Evolutionary conservation across 108 stramenopile species (phyloP).

Genomic region (Skeletonema marinoi): DNA sequence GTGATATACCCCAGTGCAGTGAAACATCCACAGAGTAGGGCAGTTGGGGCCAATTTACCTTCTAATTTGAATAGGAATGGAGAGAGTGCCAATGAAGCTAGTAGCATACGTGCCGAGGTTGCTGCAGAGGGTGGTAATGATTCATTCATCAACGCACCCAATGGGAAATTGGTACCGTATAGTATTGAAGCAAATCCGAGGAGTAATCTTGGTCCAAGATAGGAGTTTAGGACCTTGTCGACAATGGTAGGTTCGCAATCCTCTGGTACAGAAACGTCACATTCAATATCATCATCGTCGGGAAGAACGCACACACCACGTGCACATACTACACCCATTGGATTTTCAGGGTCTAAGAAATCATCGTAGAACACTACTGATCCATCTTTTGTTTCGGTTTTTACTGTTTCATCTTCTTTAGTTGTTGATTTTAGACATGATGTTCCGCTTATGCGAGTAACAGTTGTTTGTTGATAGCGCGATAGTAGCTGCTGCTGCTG

Average conservation of each 20-base stretch:
- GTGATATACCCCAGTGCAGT: conserved; percentile 63
- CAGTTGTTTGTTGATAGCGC: neutral
- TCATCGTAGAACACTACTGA: conserved; percentile 45
- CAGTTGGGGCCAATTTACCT: conserved; percentile 24
- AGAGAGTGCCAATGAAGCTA: conserved; percentile 60
- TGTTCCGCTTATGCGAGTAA: neutral
- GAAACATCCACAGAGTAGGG: conserved; percentile 60
- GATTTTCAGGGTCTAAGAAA: conserved; percentile 11
- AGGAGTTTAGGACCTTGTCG: conserved; percentile 24
- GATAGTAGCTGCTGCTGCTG: neutral
- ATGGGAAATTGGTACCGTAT: conserved; percentile 77
- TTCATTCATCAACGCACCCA: conserved; percentile 75
- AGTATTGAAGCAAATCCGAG: conserved; percentile 50
- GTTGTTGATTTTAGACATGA: neutral
- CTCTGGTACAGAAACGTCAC: neutral
- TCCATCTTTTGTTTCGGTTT: neutral
- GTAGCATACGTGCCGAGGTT: conserved; percentile 56
- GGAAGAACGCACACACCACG: conserved; percentile 51
- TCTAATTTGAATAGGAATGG: conserved; percentile 62
- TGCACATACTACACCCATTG: conserved; percentile 44
- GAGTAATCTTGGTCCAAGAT: conserved; percentile 52
- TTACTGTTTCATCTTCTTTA: neutral
- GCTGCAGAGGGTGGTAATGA: conserved; percentile 56
- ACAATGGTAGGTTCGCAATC: neutral
- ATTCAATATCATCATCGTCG: conserved; percentile 36